Percentiles rank a stretch among this genome's conserved stretches.
These are phyloP conservation scores for Hortiboletus flavorubellus DNA, from an alignment of 768 basidiomycete genomes.

Conservation along the genomic window DNA sequence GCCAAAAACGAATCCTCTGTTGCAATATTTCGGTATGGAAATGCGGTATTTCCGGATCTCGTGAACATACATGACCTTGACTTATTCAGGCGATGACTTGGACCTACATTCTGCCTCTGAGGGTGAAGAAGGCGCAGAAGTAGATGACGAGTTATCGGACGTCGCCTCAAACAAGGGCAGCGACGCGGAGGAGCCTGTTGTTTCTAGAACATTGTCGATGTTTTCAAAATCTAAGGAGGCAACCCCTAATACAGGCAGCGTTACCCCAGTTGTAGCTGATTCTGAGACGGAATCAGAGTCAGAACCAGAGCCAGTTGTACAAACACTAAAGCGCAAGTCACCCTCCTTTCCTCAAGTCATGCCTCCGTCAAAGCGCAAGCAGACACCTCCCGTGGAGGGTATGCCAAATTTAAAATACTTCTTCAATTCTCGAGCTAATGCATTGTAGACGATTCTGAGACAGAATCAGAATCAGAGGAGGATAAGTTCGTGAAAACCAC, in stretches of 20 bases:
- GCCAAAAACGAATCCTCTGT: conserved; percentile 39
- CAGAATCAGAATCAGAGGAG: conserved; percentile 45
- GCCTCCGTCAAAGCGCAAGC: conserved; percentile 20
- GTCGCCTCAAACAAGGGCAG: conserved; percentile 22
- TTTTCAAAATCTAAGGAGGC: conserved; percentile 10
- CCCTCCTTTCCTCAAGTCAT: conserved; percentile 11
- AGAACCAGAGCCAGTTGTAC: conserved; percentile 9
- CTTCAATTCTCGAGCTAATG: neutral
- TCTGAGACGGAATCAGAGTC: conserved; percentile 37
- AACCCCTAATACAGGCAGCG: neutral
- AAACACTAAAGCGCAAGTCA: conserved; percentile 24
- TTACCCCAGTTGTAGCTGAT: conserved; percentile 12
- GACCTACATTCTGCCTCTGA: conserved; percentile 54
- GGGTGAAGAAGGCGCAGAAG: conserved; percentile 23
- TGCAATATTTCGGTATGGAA: conserved; percentile 47
- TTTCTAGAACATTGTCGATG: conserved; percentile 23
- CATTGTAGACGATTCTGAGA: conserved; percentile 38
- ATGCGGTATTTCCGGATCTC: neutral
- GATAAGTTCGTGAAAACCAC: conserved; percentile 10
- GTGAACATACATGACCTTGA: neutral
- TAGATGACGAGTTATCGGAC: conserved; percentile 20
- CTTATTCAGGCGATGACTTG: conserved; percentile 36
- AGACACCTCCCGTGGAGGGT: conserved; percentile 17
- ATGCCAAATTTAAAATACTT: neutral
- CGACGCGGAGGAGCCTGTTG: conserved; percentile 17